These are phyloP conservation scores for Gossypium lobatum DNA, from an alignment of 441 rosid species.

Conservation along the genomic window DNA sequence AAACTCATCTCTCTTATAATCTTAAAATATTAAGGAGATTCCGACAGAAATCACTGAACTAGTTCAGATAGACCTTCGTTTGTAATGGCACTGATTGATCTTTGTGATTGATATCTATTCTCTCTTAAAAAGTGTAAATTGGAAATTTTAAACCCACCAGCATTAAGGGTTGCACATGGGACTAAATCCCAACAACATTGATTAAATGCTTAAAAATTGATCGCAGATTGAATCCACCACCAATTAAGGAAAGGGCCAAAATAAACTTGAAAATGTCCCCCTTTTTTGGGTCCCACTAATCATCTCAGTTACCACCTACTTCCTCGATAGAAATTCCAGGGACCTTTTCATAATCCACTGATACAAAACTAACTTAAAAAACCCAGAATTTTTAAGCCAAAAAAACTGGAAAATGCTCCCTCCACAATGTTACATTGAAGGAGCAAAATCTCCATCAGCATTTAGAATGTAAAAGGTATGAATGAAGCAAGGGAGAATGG, in stretches of 20 bases:
- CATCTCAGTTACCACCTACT: conserved; percentile 12
- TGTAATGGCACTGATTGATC: too few relatives aligned
- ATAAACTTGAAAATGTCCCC: not conserved
- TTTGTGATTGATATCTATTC: too few relatives aligned
- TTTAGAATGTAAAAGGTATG: too few relatives aligned
- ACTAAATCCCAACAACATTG: conserved; percentile 12
- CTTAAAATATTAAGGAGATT: too few relatives aligned
- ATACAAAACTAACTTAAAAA: not conserved
- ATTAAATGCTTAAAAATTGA: conserved; percentile 2
- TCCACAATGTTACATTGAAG: too few relatives aligned
- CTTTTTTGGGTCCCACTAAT: conserved; percentile 24
- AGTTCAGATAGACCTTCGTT: too few relatives aligned
- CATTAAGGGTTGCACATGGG: conserved; percentile 10
- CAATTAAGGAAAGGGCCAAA: conserved; percentile 20
- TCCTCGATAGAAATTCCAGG: not conserved
- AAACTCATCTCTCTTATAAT: too few relatives aligned
- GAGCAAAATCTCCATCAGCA: too few relatives aligned
- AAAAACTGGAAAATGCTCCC: not conserved
- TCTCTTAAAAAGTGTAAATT: not conserved
- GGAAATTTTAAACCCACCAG: conserved; percentile 14
- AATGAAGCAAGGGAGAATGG: too few relatives aligned
- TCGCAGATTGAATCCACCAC: conserved; percentile 8
- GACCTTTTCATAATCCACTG: too few relatives aligned
- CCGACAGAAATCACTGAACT: too few relatives aligned
- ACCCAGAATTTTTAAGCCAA: not conserved